Percentiles rank a stretch among this genome's conserved stretches.
Conservation (phyloP, 2,329 filamentous ascomycete species). For the Neurospora sp. region DNA sequence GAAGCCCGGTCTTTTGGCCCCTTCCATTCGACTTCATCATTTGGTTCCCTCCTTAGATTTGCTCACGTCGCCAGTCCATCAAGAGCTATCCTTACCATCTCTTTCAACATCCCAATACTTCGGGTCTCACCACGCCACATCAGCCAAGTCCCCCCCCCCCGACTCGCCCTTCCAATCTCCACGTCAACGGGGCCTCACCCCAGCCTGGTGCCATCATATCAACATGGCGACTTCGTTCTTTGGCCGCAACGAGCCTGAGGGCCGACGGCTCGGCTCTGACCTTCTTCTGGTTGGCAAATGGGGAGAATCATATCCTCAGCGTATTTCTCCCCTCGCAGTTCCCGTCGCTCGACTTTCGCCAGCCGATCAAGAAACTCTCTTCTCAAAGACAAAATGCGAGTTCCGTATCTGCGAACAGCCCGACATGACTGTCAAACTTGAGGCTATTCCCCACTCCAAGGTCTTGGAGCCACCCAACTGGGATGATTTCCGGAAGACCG, state of each 20-base stretch:
- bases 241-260: slow-evolving; percentile 10
- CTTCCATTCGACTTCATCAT: background rate
- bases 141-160: background rate
- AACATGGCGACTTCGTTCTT: slow-evolving; percentile 12
- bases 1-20: background rate
- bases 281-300: slow-evolving; percentile 14
- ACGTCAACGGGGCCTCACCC: background rate
- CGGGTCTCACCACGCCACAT: background rate
- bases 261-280: slow-evolving; percentile 12
- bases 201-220: background rate
- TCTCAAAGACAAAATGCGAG: slow-evolving; percentile 6
- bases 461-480: background rate
- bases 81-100: background rate
- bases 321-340: slow-evolving; percentile 5
- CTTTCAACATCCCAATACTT: background rate
- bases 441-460: slow-evolving; percentile 5
- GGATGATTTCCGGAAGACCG: background rate
- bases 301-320: slow-evolving; percentile 3
- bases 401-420: slow-evolving; percentile 9
- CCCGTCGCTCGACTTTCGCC: slow-evolving; percentile 12
- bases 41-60: background rate
- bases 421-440: slow-evolving; percentile 9
- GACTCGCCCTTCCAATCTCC: background rate
- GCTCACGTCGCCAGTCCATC: background rate
- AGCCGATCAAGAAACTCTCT: slow-evolving; percentile 11